Conservation (phyloP, 2,329 filamentous ascomycete genomes). For the Ceratocystis lukuohia region DNA sequence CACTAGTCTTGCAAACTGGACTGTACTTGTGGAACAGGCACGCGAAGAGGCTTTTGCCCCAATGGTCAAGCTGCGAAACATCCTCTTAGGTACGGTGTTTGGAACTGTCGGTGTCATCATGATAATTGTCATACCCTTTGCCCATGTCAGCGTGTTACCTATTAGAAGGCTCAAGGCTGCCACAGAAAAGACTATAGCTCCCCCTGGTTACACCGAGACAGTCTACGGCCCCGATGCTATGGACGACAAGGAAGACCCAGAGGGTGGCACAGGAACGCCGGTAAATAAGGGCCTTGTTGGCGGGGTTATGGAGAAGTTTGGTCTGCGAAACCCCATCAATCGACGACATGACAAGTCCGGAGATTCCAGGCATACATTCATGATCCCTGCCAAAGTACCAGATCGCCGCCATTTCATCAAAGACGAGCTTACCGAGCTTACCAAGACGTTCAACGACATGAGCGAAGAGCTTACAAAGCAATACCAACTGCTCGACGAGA, state of each 20-base stretch:
- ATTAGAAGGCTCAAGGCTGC: constrained; percentile 64
- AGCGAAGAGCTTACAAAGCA: constrained; percentile 78
- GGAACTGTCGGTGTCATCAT: constrained; percentile 63
- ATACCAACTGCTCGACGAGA: constrained; percentile 70
- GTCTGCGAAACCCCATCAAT: constrained; percentile 18
- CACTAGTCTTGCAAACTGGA: constrained; percentile 63
- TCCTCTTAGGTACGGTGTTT: constrained; percentile 75
- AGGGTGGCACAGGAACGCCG: background rate
- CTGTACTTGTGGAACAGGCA: constrained; percentile 64
- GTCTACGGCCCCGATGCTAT: constrained; percentile 27
- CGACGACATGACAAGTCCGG: constrained; percentile 26
- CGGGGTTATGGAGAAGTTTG: constrained; percentile 19
- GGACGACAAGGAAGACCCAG: background rate
- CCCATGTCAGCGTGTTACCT: constrained; percentile 68
- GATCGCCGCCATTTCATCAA: constrained; percentile 62
- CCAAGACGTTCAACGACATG: constrained; percentile 83
- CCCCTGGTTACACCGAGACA: constrained; percentile 45
- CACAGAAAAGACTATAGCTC: constrained; percentile 58
- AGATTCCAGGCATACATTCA: constrained; percentile 47
- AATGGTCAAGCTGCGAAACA: constrained; percentile 60
- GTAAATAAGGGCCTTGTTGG: constrained; percentile 15
- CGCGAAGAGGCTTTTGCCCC: constrained; percentile 62
- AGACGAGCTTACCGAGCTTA: constrained; percentile 76
- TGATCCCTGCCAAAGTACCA: constrained; percentile 71
- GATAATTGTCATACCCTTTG: constrained; percentile 60